Base-by-base conservation (phyloP, 495 filamentous ascomycete species). In the Aspergillus panamensis region DNA sequence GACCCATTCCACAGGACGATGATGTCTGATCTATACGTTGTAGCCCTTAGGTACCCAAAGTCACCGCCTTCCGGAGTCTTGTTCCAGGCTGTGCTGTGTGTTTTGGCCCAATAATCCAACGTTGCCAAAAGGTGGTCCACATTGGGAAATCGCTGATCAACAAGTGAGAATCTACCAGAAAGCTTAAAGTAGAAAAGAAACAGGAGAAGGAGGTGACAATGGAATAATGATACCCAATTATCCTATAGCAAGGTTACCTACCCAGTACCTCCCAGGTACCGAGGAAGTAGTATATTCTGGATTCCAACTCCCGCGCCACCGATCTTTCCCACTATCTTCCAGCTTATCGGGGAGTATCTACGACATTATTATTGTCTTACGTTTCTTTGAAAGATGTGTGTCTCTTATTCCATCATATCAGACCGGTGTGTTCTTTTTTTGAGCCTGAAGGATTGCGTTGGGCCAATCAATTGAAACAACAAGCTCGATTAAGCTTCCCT, bases 21-120 rank as follows among this genome's bases (percentile, higher is more conserved):
- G 35, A 39, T n/a, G 14, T 39, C 10, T 8, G 33, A 37, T 3
- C 14, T 10, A 14, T 37, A 37, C 2, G n/a, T 45, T 45, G 42
- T 45, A 17, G 6, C 19, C 47, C 47, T 44, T 57, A 32, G 47
- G 35, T 52, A 52, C 56, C 56, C 56, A 42, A 58, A 33, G 2
- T 43, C 48, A 52, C 48, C 48, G 48, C 51, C 29, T 14, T 51
- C 25, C 25, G 56, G 40, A 31, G 30, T 8, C 14, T 17, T 40
- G 7, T 32, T 39, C 39, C 31, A 37, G 6, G 19, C 3, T 19
- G 8, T 44, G 14, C 13, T 3, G 6, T 48, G 12, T 20, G 13
- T 29, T 58, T 6, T 48, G 19, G 56, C 56, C 56, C 48, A 51
- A 58, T 51, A 51, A 58, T 51, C 19, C 43, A n/a, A 45, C 29